phyloP scores from a whole-genome alignment of 495 filamentous ascomycete species.

The Margaritispora aquatica region DNA sequence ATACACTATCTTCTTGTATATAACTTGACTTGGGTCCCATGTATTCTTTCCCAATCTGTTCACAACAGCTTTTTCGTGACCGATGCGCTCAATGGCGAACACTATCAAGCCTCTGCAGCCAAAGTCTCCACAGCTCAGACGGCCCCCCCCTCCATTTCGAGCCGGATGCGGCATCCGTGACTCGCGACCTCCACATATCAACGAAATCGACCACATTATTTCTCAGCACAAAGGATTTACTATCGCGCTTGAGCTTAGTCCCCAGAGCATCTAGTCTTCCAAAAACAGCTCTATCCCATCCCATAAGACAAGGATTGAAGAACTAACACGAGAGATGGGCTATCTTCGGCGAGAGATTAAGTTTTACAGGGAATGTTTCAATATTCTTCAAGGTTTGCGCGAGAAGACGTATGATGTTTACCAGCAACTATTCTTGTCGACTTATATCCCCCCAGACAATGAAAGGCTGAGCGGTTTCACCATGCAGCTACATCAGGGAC shows the following conservation, averaged over 20 bases:
- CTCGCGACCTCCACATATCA: slow-evolving; percentile 6
- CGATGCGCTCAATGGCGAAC: background rate
- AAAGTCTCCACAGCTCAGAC: background rate
- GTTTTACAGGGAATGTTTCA: slow-evolving; percentile 15
- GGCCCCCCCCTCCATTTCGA: background rate
- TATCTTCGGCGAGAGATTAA: slow-evolving; percentile 10
- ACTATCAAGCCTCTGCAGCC: background rate
- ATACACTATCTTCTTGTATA: background rate
- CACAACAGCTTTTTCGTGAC: background rate
- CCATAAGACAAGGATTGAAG: slow-evolving; percentile 14
- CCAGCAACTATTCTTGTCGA: slow-evolving; percentile 10
- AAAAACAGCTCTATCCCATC: slow-evolving; percentile 8
- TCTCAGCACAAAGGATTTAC: slow-evolving; percentile 12
- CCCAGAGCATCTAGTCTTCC: slow-evolving; percentile 8
- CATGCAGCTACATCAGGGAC: slow-evolving; percentile 7
- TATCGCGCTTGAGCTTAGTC: slow-evolving; percentile 14
- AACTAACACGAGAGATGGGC: slow-evolving; percentile 17
- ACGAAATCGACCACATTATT: slow-evolving; percentile 17
- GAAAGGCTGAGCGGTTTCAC: slow-evolving; percentile 6
- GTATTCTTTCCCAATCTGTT: background rate
- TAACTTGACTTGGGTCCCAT: background rate
- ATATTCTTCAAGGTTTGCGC: slow-evolving; percentile 15
- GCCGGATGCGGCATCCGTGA: background rate
- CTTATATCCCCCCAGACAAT: slow-evolving; percentile 6
- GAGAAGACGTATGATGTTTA: slow-evolving; percentile 13